Percentiles rank a stretch among this genome's conserved stretches.
Evolutionary conservation across 2,329 filamentous ascomycete genomes (phyloP).

Genomic region (Stemphylium vesicarium): DNA sequence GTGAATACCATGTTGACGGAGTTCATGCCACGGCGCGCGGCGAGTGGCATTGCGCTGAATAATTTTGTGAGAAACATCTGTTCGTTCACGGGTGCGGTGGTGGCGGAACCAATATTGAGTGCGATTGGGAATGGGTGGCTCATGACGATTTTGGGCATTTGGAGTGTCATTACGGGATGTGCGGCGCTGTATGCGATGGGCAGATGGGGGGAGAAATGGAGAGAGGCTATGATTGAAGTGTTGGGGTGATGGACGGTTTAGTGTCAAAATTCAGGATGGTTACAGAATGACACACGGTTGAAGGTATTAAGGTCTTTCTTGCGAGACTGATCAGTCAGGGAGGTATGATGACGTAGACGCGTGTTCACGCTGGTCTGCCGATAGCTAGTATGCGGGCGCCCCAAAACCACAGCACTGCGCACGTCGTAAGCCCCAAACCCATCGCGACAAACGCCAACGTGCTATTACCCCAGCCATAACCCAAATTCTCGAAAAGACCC

Average conservation of each 20-base stretch:
- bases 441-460: no score
- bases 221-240: slow-evolving; percentile 63
- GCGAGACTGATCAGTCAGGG: no score
- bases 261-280: not conserved
- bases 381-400: no score
- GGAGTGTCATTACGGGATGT: slow-evolving; percentile 53
- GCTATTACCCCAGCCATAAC: no score
- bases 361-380: no score
- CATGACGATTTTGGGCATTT: slow-evolving; percentile 53
- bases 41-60: slow-evolving; percentile 48
- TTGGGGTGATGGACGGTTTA: slow-evolving; percentile 16
- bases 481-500: no score
- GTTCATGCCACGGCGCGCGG: slow-evolving; percentile 48
- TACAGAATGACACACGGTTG: not conserved
- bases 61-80: slow-evolving; percentile 50
- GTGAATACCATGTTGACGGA: slow-evolving; percentile 51
- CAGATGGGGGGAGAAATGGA: slow-evolving; percentile 68
- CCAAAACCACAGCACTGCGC: no score
- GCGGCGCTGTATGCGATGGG: slow-evolving; percentile 66
- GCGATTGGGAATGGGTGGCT: slow-evolving; percentile 51
- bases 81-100: slow-evolving; percentile 45
- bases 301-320: no score
- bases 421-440: no score
- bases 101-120: slow-evolving; percentile 44
- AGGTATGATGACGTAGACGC: no score